A percentile compares a stretch with the other conserved stretches of the same genome.
phyloP scores from a whole-genome alignment of 106 monocot species.

The Dactylorhiza incarnata region DNA sequence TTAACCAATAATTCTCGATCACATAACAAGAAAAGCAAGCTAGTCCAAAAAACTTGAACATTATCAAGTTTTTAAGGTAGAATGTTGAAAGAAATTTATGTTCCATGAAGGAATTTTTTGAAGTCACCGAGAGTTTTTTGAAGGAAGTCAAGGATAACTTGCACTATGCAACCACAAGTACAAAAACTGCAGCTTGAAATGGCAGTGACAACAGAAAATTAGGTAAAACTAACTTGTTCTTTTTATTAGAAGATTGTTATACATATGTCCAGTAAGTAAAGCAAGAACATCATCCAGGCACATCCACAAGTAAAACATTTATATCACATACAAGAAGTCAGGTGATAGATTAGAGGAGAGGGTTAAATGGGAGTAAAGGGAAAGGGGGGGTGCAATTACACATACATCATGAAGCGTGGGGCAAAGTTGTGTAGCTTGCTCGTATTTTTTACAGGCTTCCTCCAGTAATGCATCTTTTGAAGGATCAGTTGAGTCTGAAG shows the following conservation, averaged over 20 bases:
- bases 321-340: not conserved
- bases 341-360: not conserved
- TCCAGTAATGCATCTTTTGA: conserved; percentile 96
- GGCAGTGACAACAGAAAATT: not conserved
- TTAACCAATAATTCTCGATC: not conserved
- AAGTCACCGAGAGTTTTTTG: not conserved
- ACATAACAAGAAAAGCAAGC: not conserved
- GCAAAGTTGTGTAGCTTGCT: conserved; percentile 86
- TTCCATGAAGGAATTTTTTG: not conserved
- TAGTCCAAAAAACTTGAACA: not conserved
- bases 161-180: not conserved
- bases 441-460: conserved; percentile 98
- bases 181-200: not conserved
- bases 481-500: conserved; percentile 53
- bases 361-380: no score
- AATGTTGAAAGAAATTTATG: not conserved
- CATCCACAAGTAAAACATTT: not conserved
- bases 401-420: conserved; percentile 94
- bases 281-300: not conserved
- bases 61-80: not conserved
- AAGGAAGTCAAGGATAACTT: not conserved
- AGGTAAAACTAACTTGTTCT: not conserved
- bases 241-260: conserved; percentile 2
- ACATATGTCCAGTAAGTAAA: not conserved
- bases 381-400: not conserved